Conservation (phyloP, 257 asterid species). For the Ehretia macrophylla region DNA sequence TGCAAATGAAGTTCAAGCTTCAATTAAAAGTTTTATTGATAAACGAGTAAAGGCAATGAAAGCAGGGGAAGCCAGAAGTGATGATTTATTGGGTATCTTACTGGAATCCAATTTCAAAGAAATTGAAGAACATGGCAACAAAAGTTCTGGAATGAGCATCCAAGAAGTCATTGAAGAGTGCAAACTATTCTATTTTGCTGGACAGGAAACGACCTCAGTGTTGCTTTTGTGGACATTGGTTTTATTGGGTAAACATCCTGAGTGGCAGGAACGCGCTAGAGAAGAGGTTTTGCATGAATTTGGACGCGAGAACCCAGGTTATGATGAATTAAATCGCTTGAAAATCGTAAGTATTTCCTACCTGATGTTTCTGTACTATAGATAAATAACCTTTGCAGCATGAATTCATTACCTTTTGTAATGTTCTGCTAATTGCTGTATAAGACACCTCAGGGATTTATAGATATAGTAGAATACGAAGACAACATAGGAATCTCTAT, state of each 20-base stretch:
- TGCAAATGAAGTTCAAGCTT: constrained; percentile 4
- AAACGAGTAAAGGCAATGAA: constrained; percentile 10
- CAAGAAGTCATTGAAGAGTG: constrained; percentile 21
- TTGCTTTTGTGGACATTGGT: constrained; percentile 20
- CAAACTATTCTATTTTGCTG: constrained; percentile 25
- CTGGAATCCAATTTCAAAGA: constrained; percentile 20
- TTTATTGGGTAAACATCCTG: constrained; percentile 14
- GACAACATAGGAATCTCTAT: too few species aligned
- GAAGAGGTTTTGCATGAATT: constrained; percentile 20
- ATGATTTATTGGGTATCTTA: constrained; percentile 22
- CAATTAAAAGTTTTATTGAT: constrained; percentile 7
- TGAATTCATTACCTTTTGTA: too few species aligned
- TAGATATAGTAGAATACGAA: too few species aligned
- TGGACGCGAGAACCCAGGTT: constrained; percentile 5
- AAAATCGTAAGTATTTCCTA: constrained; percentile 12
- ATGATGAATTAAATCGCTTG: constrained; percentile 20
- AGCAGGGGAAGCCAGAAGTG: constrained; percentile 18
- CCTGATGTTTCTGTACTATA: not conserved
- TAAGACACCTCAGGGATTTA: too few species aligned
- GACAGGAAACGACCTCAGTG: constrained; percentile 23
- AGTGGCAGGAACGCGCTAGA: constrained; percentile 22
- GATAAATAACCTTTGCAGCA: too few species aligned
- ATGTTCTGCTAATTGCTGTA: too few species aligned
- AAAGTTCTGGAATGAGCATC: constrained; percentile 17
- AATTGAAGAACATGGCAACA: constrained; percentile 14